A percentile compares a stretch with the other conserved stretches of the same genome.
Evolutionary conservation across 768 basidiomycete species (phyloP).

Genomic region (Gyrodon lividus): DNA sequence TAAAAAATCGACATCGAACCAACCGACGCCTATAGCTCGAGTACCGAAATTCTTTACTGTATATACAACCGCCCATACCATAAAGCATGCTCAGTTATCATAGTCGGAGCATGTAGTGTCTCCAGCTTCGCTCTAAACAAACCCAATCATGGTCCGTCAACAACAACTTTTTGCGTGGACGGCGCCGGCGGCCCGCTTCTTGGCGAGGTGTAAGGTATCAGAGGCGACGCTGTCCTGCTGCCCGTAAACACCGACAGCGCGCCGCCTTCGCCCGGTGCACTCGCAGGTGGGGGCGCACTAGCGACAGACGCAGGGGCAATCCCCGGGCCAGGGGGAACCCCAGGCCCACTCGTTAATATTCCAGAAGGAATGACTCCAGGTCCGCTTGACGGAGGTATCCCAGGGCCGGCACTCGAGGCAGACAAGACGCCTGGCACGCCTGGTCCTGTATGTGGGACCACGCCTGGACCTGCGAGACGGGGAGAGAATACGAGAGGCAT

Average conservation of each 20-base stretch:
- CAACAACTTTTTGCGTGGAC: conserved; percentile 17
- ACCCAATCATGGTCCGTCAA: conserved; percentile 18
- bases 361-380: conserved; percentile 23
- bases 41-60: not conserved
- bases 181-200: conserved; percentile 10
- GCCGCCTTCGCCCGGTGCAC: conserved; percentile 10
- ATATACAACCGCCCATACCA: not conserved
- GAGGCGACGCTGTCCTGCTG: conserved; percentile 22
- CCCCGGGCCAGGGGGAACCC: conserved; percentile 28
- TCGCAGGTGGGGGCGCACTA: not conserved
- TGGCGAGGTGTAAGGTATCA: conserved; percentile 16
- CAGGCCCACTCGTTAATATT: conserved; percentile 30
- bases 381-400: conserved; percentile 1
- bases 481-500: conserved; percentile 29
- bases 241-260: conserved; percentile 10
- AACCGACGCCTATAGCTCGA: not conserved
- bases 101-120: too few relatives aligned
- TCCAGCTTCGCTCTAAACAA: too few relatives aligned
- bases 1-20: too few relatives aligned
- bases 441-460: conserved; percentile 27
- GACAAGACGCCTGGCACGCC: conserved; percentile 28
- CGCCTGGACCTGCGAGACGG: conserved; percentile 30
- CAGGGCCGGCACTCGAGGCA: not conserved
- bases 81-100: too few relatives aligned
- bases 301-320: conserved; percentile 22